Percentiles rank a stretch among this genome's conserved stretches.
phyloP scores from a whole-genome alignment of 23 red algal genomes.

The Agarophyton chilense region DNA sequence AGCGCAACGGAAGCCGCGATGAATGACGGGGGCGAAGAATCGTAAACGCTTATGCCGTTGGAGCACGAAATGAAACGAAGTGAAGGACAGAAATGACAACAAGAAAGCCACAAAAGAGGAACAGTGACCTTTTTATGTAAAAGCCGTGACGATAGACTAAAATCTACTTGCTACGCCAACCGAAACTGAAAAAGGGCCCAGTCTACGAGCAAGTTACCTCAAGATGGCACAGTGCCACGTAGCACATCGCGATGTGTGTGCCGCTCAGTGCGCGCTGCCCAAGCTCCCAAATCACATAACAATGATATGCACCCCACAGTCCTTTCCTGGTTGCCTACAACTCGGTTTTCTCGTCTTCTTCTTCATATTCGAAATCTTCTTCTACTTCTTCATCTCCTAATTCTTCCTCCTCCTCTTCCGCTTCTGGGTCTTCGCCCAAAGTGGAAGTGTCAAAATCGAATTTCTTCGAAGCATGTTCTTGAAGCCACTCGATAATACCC shows the following conservation, averaged over 20 bases:
- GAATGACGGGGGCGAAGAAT: not conserved
- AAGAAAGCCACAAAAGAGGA: no score
- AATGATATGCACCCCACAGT: no score
- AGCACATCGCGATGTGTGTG: not conserved
- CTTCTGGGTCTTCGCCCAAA: constrained; percentile 69
- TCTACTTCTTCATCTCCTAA: constrained; percentile 31
- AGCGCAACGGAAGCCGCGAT: not conserved
- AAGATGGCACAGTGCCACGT: not conserved
- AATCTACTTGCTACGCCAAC: not conserved
- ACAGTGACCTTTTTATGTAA: no score
- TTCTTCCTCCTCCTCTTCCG: constrained; percentile 63
- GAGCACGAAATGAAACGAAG: no score
- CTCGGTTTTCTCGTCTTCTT: constrained; percentile 21
- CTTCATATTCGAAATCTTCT: not conserved
- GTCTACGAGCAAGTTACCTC: no score
- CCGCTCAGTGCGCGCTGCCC: not conserved
- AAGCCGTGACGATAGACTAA: no score
- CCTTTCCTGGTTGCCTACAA: no score
- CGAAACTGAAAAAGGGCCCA: not conserved
- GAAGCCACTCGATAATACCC: constrained; percentile 81
- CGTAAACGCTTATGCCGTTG: no score
- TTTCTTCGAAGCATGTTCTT: constrained; percentile 73
- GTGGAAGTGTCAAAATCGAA: constrained; percentile 67
- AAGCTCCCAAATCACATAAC: not conserved
- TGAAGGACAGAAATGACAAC: no score